Evolutionary conservation across 2,329 filamentous ascomycete genomes (phyloP), one percentile per base, ranked within the genome.

Genomic region (Xylaria sp.): DNA sequence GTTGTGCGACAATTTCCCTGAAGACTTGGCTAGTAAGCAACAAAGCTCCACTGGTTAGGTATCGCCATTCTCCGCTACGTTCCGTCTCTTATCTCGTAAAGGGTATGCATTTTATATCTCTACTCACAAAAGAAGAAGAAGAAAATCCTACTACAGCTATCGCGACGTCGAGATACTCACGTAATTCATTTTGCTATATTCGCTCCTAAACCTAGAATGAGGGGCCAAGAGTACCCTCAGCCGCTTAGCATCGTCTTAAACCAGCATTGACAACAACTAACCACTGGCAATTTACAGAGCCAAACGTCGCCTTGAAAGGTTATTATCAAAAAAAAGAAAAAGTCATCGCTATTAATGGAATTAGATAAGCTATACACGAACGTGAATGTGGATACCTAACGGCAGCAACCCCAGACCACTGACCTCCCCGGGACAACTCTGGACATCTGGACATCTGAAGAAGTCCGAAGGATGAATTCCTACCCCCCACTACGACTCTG

Each of bases 381-480:
- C 11, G 4, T 33, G 49, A 53, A 7, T 53, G 17, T 36, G 25
- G 15, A 29, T 42, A 27, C 25, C 22, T 42, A 44, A 27, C 36
- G 11, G 36, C 25, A 39, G 13, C 11, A 22, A 39, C 27, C 25
- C 4, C 20, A 33, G 51, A 22, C n/a, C 15, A 6, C 15, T 36
- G 10, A 22, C n/a, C 13, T 54, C 50, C 31, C 20, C 50, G 31
- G 20, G 39, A 22, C 5, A n/a, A 1, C 3, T 44, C 42, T 44
- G 17, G n/a, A 44, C 36, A 11, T 29, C 58, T 50, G 47, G 58
- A 53, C 58, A 61, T 31, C 38, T 61, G 7, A 10, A 36, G 20
- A 49, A 65, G 56, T 56, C 63, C 63, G 63, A 65, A 39, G 38
- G 11, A 42, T 25, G 22, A 58, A 60, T 17, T 22, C 53, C 27